Percentiles rank a stretch among this genome's conserved stretches.
Evolutionary conservation across 2,329 filamentous ascomycete genomes (phyloP).

Genomic region (Talaromyces sp.): DNA sequence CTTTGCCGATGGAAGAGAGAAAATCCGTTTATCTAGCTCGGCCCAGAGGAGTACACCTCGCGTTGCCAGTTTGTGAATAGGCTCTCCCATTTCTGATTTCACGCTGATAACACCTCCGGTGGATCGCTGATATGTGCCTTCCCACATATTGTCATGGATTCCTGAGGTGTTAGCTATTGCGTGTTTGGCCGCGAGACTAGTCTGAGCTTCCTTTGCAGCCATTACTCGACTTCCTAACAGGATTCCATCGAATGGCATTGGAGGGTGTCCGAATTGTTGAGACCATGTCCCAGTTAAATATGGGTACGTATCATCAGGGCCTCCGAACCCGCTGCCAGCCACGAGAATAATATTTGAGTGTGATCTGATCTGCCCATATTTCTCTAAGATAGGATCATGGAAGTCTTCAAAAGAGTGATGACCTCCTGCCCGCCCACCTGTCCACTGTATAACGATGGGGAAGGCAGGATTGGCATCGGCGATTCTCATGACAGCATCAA

Average conservation of each 20-base stretch:
- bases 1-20: conserved; percentile 20
- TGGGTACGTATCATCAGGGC: conserved; percentile 82
- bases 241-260: conserved; percentile 91
- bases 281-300: conserved; percentile 89
- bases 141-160: conserved; percentile 77
- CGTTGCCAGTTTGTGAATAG: conserved; percentile 37
- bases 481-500: conserved; percentile 85
- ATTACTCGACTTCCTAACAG: conserved; percentile 90
- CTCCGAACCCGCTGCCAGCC: conserved; percentile 86
- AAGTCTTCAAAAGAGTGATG: conserved; percentile 95
- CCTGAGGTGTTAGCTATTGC: conserved; percentile 83
- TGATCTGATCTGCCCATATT: conserved; percentile 83
- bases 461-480: conserved; percentile 86
- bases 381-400: conserved; percentile 81
- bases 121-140: conserved; percentile 85
- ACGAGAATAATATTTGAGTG: conserved; percentile 82
- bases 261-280: conserved; percentile 74
- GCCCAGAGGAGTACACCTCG: conserved; percentile 33
- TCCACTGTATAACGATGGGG: conserved; percentile 93
- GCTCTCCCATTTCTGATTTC: conserved; percentile 39
- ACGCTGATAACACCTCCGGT: conserved; percentile 94
- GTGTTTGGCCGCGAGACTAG: conserved; percentile 82
- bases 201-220: conserved; percentile 88
- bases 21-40: conserved; percentile 28
- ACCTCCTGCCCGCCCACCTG: conserved; percentile 85